These are phyloP conservation scores for Solanum boliviense DNA, from an alignment of 257 asterid genomes.

Conservation along the genomic window DNA sequence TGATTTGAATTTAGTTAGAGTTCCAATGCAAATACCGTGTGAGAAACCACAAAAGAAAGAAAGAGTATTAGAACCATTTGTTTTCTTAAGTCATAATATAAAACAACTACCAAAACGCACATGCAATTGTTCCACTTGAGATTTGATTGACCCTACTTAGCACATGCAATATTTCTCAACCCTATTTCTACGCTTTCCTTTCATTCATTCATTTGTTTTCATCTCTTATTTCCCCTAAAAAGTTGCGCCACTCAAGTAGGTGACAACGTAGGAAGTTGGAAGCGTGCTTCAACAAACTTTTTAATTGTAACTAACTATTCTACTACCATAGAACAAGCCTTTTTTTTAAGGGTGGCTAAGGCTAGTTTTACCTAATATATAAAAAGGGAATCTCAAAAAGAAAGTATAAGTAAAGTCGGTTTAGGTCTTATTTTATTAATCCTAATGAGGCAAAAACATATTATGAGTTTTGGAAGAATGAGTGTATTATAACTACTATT, in stretches of 20 bases:
- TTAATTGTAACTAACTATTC: neutral
- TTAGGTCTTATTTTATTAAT: neutral
- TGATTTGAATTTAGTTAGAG: too few species aligned
- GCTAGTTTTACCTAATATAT: neutral
- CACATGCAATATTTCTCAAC: conserved; percentile 48
- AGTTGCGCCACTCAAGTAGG: neutral
- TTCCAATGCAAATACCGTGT: neutral
- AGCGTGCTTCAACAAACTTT: neutral
- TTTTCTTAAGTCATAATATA: conserved; percentile 11
- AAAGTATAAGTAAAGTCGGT: neutral
- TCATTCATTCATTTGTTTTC: neutral
- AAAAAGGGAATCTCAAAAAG: neutral
- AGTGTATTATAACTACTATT: neutral
- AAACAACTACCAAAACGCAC: conserved; percentile 42
- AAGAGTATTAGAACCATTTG: conserved; percentile 19
- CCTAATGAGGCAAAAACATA: neutral
- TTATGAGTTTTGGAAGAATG: neutral
- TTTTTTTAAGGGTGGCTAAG: neutral
- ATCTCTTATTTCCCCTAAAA: neutral
- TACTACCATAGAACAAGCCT: neutral
- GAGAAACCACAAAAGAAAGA: neutral
- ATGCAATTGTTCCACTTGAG: conserved; percentile 66
- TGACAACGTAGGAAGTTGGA: neutral
- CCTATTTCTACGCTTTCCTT: neutral
- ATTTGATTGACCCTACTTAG: conserved; percentile 42